Evolutionary conservation across 805 yeast genomes (phyloP).

Genomic region (Yarrowia deformans): DNA sequence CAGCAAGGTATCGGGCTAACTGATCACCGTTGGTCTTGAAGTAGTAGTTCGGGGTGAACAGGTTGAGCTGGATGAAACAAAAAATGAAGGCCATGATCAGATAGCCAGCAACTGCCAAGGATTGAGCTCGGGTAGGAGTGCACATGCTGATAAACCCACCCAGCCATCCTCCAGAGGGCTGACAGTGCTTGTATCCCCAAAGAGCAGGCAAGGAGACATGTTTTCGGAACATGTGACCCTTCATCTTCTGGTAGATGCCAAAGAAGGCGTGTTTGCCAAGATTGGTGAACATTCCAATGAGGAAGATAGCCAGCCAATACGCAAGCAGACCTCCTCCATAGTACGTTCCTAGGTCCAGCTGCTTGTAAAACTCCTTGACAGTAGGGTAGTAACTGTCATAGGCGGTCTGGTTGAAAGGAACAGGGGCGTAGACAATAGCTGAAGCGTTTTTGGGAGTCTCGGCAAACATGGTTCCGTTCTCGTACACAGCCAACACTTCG

Average conservation of each 20-base stretch:
- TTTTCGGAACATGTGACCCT: conserved; percentile 43
- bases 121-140: conserved; percentile 57
- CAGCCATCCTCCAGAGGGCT: conserved; percentile 42
- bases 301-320: conserved; percentile 48
- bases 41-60: conserved; percentile 43
- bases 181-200: conserved; percentile 46
- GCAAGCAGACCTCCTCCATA: conserved; percentile 46
- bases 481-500: conserved; percentile 5
- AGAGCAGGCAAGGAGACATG: conserved; percentile 50
- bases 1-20: conserved; percentile 44
- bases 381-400: conserved; percentile 14
- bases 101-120: conserved; percentile 51
- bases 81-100: conserved; percentile 48
- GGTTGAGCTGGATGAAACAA: conserved; percentile 30
- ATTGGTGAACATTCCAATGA: conserved; percentile 44
- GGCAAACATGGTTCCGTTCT: conserved; percentile 14
- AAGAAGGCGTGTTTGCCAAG: conserved; percentile 41
- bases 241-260: conserved; percentile 5
- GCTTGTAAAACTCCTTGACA: conserved; percentile 29
- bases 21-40: conserved; percentile 33
- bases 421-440: conserved; percentile 11
- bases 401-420: conserved; percentile 22
- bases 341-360: conserved; percentile 28
- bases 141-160: conserved; percentile 40
- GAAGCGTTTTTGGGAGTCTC: conserved; percentile 27